Evolutionary conservation across 805 yeast genomes (phyloP), one percentile per base, ranked within the genome.

Genomic region (Ogataea angusta): DNA sequence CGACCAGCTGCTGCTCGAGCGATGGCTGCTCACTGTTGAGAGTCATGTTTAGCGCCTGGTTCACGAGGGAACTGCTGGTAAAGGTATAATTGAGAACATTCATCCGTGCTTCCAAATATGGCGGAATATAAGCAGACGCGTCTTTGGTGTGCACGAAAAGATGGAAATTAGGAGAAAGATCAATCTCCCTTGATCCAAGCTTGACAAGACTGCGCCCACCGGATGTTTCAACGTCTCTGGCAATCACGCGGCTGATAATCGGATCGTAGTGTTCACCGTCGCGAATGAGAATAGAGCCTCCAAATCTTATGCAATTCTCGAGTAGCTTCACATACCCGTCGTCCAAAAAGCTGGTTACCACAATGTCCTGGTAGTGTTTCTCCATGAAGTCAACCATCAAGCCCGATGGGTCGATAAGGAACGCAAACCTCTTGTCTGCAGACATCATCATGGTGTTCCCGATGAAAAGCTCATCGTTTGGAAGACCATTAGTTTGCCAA

Each of bases 231-330:
- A 76, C 69, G 43, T 88, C 95, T 23, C 69, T 67, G 33, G 76
- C 70, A 34, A 91, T 59, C 1, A 91, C 60, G 0, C 83, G 70
- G 42, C 75, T 75, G 9, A 91, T 55, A 6, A 85, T 63, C 0
- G 96, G 95, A 56, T 91, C 91, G 54, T 75, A 80, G 48, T 72
- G 65, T 54, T 91, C 97, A 3, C 90, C 89, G 62, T 91, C 91
- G 49, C 78, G 78, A 13, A 91, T 70, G 10, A 90, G 55, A 6
- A 91, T 65, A 1, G 75, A 52, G 2, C 86, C 88, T 4, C 98
- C 97, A 68, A 90, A 90, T 48, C 93, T 68, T 19, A 90, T 57
- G 0, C 95, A 82, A 52, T 87, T 84, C 56, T 89, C 95, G 12
- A 91, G 54, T 30, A 78, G 83, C 48, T 79, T 81, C 3, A 74